Evolutionary conservation across 306 rosid species (phyloP), one percentile per base, ranked within the genome.

Genomic region (Prunus campanulata): DNA sequence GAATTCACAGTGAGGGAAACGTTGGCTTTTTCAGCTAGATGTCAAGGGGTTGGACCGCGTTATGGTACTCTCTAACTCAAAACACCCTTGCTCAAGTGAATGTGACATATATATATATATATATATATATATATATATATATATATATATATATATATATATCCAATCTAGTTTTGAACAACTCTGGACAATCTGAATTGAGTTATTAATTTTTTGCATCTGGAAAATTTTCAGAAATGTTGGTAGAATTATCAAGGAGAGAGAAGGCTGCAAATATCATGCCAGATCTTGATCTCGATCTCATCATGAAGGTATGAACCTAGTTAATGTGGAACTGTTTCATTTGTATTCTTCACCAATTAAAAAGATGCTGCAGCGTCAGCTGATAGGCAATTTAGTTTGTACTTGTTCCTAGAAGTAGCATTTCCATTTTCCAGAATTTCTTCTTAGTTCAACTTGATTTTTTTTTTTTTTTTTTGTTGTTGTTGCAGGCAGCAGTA

Each of bases 21-120:
- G 49, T 67, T 87, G 77, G 83, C 81, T 47, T 87, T 87, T 76
- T 81, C 91, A 24, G 91, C 87, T 5, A 85, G 84, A 78, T 87
- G 89, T 76, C 91, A 87, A 78, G 91, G 91, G 15, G 86, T 85
- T n/a, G 89, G 91, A 24, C 81, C 91, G 6, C 81, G 87, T 68
- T 85, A 76, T 77, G 91, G 91, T 87, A 57, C 52, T 84, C 72
- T 73, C 51, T 48, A 48, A 48, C 52, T 48, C 1, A 48, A 11
- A 48, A 48, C 65, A 49, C 30, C 13, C 67, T 54, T 60, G 11
- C 7, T n/a, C 27, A 25, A 25, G 27, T 25, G 27, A 25, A 25
- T 25, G 27, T 25, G 27, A 25, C 27, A 25, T 25, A 25, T 25
- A 25, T 25, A 25, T 1, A 1, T 25, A 25, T 25, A 25, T 25